A percentile compares a stretch with the other conserved stretches of the same genome.
Conservation (phyloP, 2,329 filamentous ascomycete species). For the Sclerotinia glacialis region DNA sequence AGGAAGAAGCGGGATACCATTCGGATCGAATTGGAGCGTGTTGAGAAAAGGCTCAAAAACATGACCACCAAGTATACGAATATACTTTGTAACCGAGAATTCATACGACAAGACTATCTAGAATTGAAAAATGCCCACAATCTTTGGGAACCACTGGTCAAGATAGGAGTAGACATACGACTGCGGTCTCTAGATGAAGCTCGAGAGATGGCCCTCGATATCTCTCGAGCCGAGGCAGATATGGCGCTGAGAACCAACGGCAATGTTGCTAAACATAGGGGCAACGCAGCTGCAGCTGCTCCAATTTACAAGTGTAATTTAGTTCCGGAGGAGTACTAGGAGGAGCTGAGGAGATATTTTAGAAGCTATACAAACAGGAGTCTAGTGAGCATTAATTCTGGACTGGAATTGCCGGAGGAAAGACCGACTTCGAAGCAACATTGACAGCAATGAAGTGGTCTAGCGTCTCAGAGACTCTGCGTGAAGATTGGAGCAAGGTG, state of each 20-base stretch:
- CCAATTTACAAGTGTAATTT: slow-evolving; percentile 1
- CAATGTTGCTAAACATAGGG: slow-evolving; percentile 19
- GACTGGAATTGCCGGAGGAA: neutral
- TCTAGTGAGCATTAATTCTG: neutral
- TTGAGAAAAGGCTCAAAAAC: neutral
- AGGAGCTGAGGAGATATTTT: neutral
- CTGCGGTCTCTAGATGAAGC: slow-evolving; percentile 17
- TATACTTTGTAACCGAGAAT: no score
- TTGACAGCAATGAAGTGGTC: neutral
- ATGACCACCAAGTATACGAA: neutral
- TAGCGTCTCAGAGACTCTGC: neutral
- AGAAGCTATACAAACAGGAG: neutral
- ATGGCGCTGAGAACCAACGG: neutral
- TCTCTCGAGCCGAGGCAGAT: neutral
- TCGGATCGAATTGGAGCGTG: neutral
- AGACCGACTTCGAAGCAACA: neutral
- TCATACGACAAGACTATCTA: no score
- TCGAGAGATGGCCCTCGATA: neutral
- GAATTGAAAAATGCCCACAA: neutral
- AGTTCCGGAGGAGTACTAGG: neutral
- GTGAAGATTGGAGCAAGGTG: neutral
- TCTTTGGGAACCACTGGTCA: slow-evolving; percentile 6
- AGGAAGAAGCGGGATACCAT: neutral
- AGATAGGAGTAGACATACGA: slow-evolving; percentile 21
- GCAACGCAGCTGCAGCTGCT: neutral